A percentile compares a stretch with the other conserved stretches of the same genome.
Evolutionary conservation across 148 eudicot species (phyloP).

Genomic region (Nepenthes mirabilis): DNA sequence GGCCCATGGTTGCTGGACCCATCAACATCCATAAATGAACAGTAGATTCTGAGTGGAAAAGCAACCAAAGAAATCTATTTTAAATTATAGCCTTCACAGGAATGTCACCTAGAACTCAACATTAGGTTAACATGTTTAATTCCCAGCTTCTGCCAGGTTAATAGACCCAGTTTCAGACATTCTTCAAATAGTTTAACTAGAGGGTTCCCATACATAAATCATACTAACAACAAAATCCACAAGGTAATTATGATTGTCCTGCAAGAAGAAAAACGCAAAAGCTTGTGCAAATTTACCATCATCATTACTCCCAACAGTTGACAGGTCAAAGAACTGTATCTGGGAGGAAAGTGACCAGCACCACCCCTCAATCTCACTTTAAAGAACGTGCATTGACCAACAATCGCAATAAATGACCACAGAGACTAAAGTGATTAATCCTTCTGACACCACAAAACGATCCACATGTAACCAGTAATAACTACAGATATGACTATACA

Average conservation of each 20-base stretch:
- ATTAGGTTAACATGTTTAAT: slow-evolving; percentile 16
- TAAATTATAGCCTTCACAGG: slow-evolving; percentile 4
- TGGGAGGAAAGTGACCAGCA: no score
- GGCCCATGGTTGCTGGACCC: no score
- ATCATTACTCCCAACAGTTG: no score
- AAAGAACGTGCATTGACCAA: no score
- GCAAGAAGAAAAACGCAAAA: not conserved
- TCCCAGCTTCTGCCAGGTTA: slow-evolving; percentile 14
- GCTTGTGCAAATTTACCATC: not conserved
- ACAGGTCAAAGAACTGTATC: no score
- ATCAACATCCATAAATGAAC: slow-evolving; percentile 8
- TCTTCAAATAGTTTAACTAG: slow-evolving; percentile 8
- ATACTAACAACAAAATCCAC: slow-evolving; percentile 1
- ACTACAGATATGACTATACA: no score
- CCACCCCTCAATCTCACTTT: no score
- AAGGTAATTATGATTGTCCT: not conserved
- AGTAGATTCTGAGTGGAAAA: slow-evolving; percentile 6
- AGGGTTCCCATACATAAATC: not conserved
- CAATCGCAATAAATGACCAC: no score
- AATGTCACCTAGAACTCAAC: slow-evolving; percentile 18
- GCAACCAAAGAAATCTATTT: slow-evolving; percentile 2
- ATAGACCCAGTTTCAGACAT: slow-evolving; percentile 7
- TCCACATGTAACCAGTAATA: no score
- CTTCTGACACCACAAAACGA: no score
- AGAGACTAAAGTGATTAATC: no score